Base-by-base conservation (phyloP, 106 monocot species). In the Xerophyta viscosa region DNA sequence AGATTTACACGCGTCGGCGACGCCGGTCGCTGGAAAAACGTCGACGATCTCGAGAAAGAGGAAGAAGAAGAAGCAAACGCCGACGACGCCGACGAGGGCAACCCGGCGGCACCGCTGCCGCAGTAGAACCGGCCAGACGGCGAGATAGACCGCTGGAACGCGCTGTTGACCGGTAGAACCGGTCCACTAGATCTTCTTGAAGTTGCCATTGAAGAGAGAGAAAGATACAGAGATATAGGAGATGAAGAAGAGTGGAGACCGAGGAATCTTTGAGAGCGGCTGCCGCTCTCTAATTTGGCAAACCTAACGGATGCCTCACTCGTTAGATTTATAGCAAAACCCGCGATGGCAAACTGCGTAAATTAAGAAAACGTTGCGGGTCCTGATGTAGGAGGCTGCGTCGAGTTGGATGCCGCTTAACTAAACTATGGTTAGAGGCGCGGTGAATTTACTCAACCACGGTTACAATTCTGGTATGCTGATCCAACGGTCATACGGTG, bases 1-100 rank as follows among this genome's bases (percentile, higher is more conserved):
- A 81, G 68, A 65, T 66, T 61, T 49, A 91, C 77, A 51, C 83
- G 77, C 2, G 77, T 77, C 12, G 89, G 71, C 20, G 89, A 88
- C 1, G 83, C 24, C 6, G 83, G 65, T 0, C 78, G 69, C 25
- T 64, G 8, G 29, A 63, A 64, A 26, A 76, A 62, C 31, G 20
- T 31, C 31, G 68, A 51, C 6, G 63, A 29, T 19, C 46, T 21
- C 19, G 75, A 37, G 6, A 19, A n/a, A 31, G 48, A 30, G 20
- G 48, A n/a, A n/a, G n/a, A 49, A 41, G 49, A 56, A 22, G 62
- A 64, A n/a, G 50, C 31, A 27, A 37, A 27, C 55, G 31, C 44
- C 27, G 42, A 44, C 45, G 56, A 45, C 23, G 17, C 37, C 6
- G 56, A 14, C 17, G 56, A 22, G 30, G 51, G 63, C 11, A 51